Percentiles rank a stretch among this genome's conserved stretches.
Evolutionary conservation across 768 basidiomycete species (phyloP).

Genomic region (Cyclocybe aegerita): DNA sequence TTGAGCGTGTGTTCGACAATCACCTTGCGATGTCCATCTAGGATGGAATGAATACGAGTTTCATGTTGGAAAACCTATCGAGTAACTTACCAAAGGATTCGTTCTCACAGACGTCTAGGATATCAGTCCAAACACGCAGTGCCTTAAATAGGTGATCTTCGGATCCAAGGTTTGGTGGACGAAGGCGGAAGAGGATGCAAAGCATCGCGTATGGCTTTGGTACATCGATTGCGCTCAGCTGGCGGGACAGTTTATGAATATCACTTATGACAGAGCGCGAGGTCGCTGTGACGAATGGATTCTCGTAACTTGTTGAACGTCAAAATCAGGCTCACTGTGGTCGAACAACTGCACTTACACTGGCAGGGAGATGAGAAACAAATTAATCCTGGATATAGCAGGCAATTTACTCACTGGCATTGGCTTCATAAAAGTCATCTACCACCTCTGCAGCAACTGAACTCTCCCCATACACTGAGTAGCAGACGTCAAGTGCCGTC

Average conservation of each 20-base stretch:
- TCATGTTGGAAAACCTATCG: neutral
- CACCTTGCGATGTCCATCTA: slow-evolving; percentile 72
- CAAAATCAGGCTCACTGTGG: slow-evolving; percentile 6
- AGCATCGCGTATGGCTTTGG: slow-evolving; percentile 67
- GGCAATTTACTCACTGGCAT: slow-evolving; percentile 52
- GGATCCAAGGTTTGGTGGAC: slow-evolving; percentile 28
- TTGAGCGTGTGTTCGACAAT: slow-evolving; percentile 83
- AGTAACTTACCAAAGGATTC: slow-evolving; percentile 67
- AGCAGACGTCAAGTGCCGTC: slow-evolving; percentile 68
- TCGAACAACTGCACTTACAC: slow-evolving; percentile 34
- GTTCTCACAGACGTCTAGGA: slow-evolving; percentile 73
- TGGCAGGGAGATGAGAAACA: slow-evolving; percentile 19
- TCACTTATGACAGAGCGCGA: slow-evolving; percentile 73
- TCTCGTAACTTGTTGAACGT: slow-evolving; percentile 60
- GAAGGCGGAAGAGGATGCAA: slow-evolving; percentile 51
- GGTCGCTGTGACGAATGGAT: slow-evolving; percentile 74
- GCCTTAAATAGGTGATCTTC: slow-evolving; percentile 57
- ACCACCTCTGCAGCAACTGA: slow-evolving; percentile 51
- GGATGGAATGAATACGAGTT: slow-evolving; percentile 3
- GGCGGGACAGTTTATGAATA: slow-evolving; percentile 61
- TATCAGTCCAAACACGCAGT: slow-evolving; percentile 70
- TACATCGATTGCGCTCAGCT: slow-evolving; percentile 60
- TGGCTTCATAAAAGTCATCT: slow-evolving; percentile 67
- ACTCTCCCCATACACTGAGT: slow-evolving; percentile 64
- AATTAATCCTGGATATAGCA: slow-evolving; percentile 10